These are phyloP conservation scores for Groenewaldozyma tartarivorans DNA, from an alignment of 805 yeast species.

Conservation along the genomic window DNA sequence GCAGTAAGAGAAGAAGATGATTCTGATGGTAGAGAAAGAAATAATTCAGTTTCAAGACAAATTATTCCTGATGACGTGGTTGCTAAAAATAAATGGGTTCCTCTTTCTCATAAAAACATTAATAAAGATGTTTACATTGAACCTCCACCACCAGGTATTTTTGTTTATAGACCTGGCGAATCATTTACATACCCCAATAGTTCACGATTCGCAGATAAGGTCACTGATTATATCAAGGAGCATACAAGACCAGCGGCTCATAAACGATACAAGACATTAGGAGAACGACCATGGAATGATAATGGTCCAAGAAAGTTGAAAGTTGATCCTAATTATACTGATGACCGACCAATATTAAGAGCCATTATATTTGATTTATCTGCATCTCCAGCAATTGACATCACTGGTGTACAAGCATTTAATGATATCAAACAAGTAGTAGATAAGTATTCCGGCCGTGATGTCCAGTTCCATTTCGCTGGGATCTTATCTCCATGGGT, in stretches of 20 bases:
- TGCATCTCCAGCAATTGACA: constrained; percentile 63
- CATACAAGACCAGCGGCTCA: constrained; percentile 51
- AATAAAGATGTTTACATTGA: constrained; percentile 49
- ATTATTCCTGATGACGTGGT: neutral
- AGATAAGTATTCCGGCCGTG: constrained; percentile 65
- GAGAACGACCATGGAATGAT: constrained; percentile 85
- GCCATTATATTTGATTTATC: constrained; percentile 76
- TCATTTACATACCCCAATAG: constrained; percentile 75
- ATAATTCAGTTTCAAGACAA: neutral
- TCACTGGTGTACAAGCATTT: constrained; percentile 70
- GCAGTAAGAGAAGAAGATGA: too few species aligned
- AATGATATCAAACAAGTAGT: constrained; percentile 68
- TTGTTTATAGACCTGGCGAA: constrained; percentile 77
- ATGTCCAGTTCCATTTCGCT: constrained; percentile 82
- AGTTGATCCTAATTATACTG: constrained; percentile 25
- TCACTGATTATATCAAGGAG: constrained; percentile 57
- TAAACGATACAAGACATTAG: constrained; percentile 24
- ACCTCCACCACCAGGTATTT: constrained; percentile 86
- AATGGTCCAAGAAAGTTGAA: constrained; percentile 48
- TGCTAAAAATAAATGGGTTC: constrained; percentile 25
- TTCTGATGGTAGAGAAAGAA: neutral
- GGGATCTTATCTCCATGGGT: constrained; percentile 85
- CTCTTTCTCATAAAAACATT: constrained; percentile 32
- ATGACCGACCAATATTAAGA: constrained; percentile 56
- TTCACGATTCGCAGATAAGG: constrained; percentile 58